Conservation (phyloP, 2,329 filamentous ascomycete genomes). For the Ophiocordyceps australis region DNA sequence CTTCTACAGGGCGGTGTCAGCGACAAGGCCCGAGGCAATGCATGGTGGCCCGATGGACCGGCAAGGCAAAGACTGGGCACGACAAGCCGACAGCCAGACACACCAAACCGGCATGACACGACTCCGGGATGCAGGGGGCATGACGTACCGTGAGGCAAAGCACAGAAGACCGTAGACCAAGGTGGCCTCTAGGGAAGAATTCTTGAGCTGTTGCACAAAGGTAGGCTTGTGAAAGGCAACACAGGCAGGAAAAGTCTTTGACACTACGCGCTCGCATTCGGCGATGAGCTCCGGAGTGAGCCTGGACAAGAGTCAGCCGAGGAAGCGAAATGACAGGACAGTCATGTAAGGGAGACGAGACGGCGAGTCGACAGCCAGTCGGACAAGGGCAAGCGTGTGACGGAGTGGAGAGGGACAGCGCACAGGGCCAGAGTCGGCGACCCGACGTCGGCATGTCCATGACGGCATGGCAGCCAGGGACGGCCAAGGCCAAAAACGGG, state of each 20-base stretch:
- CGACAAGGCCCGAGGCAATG: too few relatives aligned
- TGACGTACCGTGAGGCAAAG: constrained; percentile 38
- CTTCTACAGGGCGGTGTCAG: constrained; percentile 18
- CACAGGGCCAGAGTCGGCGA: too few relatives aligned
- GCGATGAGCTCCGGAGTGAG: constrained; percentile 37
- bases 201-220: constrained; percentile 42
- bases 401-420: too few relatives aligned
- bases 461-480: not conserved
- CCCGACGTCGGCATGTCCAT: too few relatives aligned
- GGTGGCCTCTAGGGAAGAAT: constrained; percentile 31
- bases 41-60: too few relatives aligned
- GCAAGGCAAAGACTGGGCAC: too few relatives aligned
- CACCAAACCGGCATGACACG: constrained; percentile 2
- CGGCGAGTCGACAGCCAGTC: too few relatives aligned
- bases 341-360: not conserved
- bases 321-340: constrained; percentile 7
- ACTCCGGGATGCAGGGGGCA: too few relatives aligned
- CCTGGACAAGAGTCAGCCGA: constrained; percentile 12
- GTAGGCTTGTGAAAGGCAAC: constrained; percentile 46
- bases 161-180: constrained; percentile 40
- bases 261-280: constrained; percentile 42
- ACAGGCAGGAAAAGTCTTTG: constrained; percentile 41
- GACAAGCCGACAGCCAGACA: too few relatives aligned
- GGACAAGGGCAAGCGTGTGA: too few relatives aligned
- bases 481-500: not conserved